Evolutionary conservation across 2,329 filamentous ascomycete species (phyloP).

Genomic region (Berkeleyomyces basicola): DNA sequence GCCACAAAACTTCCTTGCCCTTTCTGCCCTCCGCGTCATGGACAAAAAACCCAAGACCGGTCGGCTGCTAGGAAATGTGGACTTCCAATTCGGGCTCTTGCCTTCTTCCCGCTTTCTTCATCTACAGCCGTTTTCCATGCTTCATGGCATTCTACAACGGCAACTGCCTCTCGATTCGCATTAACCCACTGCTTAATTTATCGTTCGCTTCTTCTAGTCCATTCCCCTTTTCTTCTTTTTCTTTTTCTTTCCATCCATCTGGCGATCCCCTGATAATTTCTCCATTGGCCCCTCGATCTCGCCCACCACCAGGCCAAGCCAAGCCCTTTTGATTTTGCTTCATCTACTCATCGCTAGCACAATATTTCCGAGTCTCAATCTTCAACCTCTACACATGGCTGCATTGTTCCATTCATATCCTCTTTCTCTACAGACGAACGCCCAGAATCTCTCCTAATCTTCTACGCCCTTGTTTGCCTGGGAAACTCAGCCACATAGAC

Average conservation of each 20-base stretch:
- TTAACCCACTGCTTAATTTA: background rate
- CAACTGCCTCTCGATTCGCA: background rate
- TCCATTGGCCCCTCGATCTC: background rate
- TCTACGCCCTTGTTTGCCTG: too few species aligned
- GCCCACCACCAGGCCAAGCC: too few species aligned
- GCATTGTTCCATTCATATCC: too few species aligned
- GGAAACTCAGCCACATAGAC: too few species aligned
- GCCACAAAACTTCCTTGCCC: background rate
- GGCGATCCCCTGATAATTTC: background rate
- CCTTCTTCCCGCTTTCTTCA: background rate
- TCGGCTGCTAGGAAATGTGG: background rate
- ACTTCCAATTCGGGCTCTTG: background rate
- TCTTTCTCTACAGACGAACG: too few species aligned
- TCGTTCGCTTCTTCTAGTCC: background rate
- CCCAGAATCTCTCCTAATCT: too few species aligned
- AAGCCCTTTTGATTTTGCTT: too few species aligned
- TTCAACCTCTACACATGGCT: too few species aligned
- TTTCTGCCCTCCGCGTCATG: background rate
- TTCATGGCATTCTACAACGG: background rate
- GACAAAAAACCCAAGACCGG: background rate
- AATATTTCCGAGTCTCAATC: too few species aligned
- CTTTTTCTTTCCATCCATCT: background rate
- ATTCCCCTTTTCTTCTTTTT: background rate
- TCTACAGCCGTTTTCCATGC: too few species aligned
- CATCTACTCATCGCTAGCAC: too few species aligned